These are phyloP conservation scores for Spathaspora gorwiae DNA, from an alignment of 805 yeast genomes.

Conservation along the genomic window DNA sequence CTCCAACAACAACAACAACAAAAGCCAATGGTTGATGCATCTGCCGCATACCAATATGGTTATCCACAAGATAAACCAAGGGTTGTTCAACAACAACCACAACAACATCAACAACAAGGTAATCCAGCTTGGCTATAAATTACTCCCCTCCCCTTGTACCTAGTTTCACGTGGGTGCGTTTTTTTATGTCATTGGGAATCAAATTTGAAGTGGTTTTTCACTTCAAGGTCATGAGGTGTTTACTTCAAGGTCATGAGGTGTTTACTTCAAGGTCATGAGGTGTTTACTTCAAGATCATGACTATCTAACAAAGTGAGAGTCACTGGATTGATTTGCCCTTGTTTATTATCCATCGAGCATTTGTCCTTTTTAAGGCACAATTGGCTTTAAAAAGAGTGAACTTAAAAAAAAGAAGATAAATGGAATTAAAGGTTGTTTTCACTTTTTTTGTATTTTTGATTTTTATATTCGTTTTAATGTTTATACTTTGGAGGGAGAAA, in stretches of 20 bases:
- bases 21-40: constrained; percentile 1
- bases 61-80: constrained; percentile 9
- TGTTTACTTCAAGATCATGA: too few species aligned
- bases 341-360: neutral
- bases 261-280: too few species aligned
- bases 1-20: constrained; percentile 8
- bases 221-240: too few species aligned
- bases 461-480: neutral
- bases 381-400: too few species aligned
- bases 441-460: neutral
- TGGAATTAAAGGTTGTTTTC: neutral
- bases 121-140: constrained; percentile 17
- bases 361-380: too few species aligned
- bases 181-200: too few species aligned
- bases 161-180: too few species aligned
- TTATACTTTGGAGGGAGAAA: neutral
- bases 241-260: too few species aligned
- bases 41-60: neutral
- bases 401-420: too few species aligned
- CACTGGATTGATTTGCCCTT: neutral
- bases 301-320: too few species aligned
- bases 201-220: too few species aligned
- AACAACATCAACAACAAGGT: constrained; percentile 12
- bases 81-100: constrained; percentile 8
- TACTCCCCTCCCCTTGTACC: too few species aligned